Base-by-base conservation (phyloP, 2,329 filamentous ascomycete species). In the Juglanconis oblonga region DNA sequence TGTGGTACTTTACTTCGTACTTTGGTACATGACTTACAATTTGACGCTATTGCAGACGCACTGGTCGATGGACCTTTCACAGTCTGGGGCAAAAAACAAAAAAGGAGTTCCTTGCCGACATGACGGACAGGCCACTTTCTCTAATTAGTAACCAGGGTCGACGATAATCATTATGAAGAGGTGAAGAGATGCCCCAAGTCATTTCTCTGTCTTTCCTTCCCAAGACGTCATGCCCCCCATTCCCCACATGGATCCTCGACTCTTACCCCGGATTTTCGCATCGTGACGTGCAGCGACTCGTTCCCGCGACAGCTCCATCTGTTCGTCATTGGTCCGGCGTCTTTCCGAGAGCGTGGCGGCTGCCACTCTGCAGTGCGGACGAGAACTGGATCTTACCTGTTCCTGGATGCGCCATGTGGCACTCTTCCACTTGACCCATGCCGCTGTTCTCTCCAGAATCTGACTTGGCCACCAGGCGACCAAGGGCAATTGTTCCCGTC, bases 201-300 rank as follows among this genome's bases (percentile, higher is more conserved):
- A 24, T 24, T 40, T 8, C 36, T 40, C 36, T 40, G 36, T 31
- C 31, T 55, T 32, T 36, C 49, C n/a, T 29, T 32, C 13, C 10
- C 14, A 55, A 55, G 53, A 55, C 53, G 53, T 55, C 53, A 55
- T 55, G 36, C 36, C 36, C 11, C 29, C 32, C n/a, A n/a, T 42
- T 49, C 52, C 52, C 57, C 57, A 50, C 57, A 57, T 17, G 57
- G 60, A 52, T 56, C 50, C 57, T 62, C 52, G 49, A 45, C 45
- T 48, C 35, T 14, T 59, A 55, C 52, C 60, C 60, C 60, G 45
- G 60, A 59, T 59, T 56, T 31, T 10, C 44, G 48, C 51, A 52
- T 50, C 44, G 33, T 59, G 57, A 62, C 60, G 52, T 59, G 57
- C 57, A 48, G 53, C 51, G 38, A 54, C 45, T 47, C 45, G 45